Evolutionary conservation across 2,329 filamentous ascomycete genomes (phyloP).

Genomic region (Aspergillus neoniger): DNA sequence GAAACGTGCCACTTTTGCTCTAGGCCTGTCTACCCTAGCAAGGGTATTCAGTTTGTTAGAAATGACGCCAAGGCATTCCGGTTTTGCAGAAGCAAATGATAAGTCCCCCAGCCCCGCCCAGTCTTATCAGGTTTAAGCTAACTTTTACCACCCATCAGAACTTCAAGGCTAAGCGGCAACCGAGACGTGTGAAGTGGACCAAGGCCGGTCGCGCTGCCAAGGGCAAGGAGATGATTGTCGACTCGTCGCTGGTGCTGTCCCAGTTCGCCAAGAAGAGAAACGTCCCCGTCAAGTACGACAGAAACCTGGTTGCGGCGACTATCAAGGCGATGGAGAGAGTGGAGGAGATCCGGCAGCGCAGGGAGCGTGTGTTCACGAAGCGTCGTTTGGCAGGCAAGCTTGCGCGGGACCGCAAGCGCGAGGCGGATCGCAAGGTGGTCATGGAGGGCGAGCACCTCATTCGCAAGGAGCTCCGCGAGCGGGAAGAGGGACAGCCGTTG

Average conservation of each 20-base stretch:
- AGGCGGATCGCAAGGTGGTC: conserved; percentile 81
- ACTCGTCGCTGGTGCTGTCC: conserved; percentile 71
- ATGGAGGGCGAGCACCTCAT: conserved; percentile 91
- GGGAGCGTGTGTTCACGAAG: conserved; percentile 93
- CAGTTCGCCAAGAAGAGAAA: conserved; percentile 92
- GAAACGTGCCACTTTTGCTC: conserved; percentile 74
- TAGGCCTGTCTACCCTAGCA: conserved; percentile 63
- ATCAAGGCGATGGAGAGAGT: conserved; percentile 91
- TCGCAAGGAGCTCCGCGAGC: conserved; percentile 65
- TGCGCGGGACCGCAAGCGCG: conserved; percentile 71
- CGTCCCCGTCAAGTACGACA: conserved; percentile 92
- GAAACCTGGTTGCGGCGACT: conserved; percentile 83
- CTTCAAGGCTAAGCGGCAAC: conserved; percentile 99
- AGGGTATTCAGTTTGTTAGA: conserved; percentile 67
- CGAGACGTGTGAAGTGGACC: conserved; percentile 95
- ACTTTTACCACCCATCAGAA: conserved; percentile 57
- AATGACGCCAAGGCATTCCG: conserved; percentile 50
- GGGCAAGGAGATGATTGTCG: conserved; percentile 88
- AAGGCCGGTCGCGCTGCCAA: conserved; percentile 85
- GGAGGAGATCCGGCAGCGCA: conserved; percentile 75
- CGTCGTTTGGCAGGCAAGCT: conserved; percentile 84
- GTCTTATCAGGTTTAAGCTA: conserved; percentile 3
- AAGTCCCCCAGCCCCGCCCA: conserved; percentile 24
- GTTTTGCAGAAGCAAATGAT: conserved; percentile 66
- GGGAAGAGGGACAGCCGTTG: conserved; percentile 51